Conservation (phyloP, 176 grass and related monocot genomes). For the Ampelocalamus luodianensis region DNA sequence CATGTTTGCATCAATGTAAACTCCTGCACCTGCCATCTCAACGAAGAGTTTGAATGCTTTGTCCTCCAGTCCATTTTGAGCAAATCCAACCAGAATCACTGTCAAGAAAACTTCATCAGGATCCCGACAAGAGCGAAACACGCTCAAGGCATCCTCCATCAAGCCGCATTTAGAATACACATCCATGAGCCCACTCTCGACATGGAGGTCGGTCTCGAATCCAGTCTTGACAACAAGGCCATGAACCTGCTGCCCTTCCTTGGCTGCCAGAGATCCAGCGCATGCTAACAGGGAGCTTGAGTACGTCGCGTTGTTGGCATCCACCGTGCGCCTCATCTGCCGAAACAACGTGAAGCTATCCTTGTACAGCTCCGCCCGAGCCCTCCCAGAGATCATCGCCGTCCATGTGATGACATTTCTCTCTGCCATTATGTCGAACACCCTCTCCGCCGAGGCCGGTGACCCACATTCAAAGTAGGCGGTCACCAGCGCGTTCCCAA, state of each 20-base stretch:
- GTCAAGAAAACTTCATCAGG: constrained; percentile 76
- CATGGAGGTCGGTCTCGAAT: constrained; percentile 55
- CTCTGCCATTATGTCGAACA: constrained; percentile 54
- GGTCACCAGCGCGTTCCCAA: constrained; percentile 71
- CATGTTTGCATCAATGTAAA: constrained; percentile 61
- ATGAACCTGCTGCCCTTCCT: constrained; percentile 76
- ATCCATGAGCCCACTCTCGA: constrained; percentile 83
- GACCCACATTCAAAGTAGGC: constrained; percentile 65
- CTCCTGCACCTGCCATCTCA: constrained; percentile 50
- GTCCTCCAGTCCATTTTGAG: constrained; percentile 77
- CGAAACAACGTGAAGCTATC: constrained; percentile 67
- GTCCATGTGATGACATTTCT: constrained; percentile 92
- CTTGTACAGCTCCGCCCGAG: constrained; percentile 48
- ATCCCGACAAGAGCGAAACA: constrained; percentile 61
- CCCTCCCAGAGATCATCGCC: constrained; percentile 78
- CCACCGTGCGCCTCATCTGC: constrained; percentile 51
- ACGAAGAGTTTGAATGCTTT: constrained; percentile 66
- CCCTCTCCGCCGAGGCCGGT: constrained; percentile 42
- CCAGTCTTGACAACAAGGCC: constrained; percentile 73
- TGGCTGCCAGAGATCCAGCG: constrained; percentile 53
- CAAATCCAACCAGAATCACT: constrained; percentile 78
- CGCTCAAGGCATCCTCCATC: constrained; percentile 69
- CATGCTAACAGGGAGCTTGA: constrained; percentile 68
- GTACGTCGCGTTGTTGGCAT: constrained; percentile 71
- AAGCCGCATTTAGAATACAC: constrained; percentile 87